These are phyloP conservation scores for Magnusiomyces paraingens DNA, from an alignment of 1,139 yeast genomes.

Conservation along the genomic window DNA sequence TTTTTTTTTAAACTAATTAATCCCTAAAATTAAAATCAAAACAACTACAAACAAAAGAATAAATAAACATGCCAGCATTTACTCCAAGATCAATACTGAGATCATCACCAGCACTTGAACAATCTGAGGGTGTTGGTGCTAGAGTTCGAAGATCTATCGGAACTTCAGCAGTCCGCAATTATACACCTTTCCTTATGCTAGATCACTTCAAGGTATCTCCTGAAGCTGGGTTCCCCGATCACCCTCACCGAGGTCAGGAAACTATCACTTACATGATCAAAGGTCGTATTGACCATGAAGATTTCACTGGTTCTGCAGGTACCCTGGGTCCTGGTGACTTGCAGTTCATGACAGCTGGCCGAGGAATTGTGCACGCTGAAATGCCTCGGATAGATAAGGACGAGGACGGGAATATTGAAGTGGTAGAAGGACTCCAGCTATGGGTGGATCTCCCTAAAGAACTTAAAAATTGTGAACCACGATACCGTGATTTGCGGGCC, in stretches of 20 bases:
- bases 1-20: too few species aligned
- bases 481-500: constrained; percentile 71
- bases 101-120: constrained; percentile 61
- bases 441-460: constrained; percentile 86
- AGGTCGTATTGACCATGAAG: constrained; percentile 86
- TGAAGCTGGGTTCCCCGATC: constrained; percentile 85
- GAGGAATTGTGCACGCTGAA: constrained; percentile 80
- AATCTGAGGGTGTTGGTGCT: constrained; percentile 86
- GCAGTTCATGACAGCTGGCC: constrained; percentile 94
- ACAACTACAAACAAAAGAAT: neutral
- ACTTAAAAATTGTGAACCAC: constrained; percentile 62
- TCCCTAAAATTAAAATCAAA: neutral
- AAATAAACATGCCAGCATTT: constrained; percentile 8
- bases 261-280: constrained; percentile 69
- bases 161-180: constrained; percentile 55
- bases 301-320: constrained; percentile 80
- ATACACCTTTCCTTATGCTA: constrained; percentile 76
- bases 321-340: constrained; percentile 76
- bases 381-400: constrained; percentile 64
- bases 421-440: constrained; percentile 68
- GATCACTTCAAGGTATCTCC: constrained; percentile 66
- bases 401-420: constrained; percentile 27
- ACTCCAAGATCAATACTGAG: constrained; percentile 49
- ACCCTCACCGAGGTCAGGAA: constrained; percentile 90
- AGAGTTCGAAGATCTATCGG: constrained; percentile 79